Percentiles rank a stretch among this genome's conserved stretches.
These are phyloP conservation scores for Lactarius deliciosus DNA, from an alignment of 768 basidiomycete species.

Conservation along the genomic window DNA sequence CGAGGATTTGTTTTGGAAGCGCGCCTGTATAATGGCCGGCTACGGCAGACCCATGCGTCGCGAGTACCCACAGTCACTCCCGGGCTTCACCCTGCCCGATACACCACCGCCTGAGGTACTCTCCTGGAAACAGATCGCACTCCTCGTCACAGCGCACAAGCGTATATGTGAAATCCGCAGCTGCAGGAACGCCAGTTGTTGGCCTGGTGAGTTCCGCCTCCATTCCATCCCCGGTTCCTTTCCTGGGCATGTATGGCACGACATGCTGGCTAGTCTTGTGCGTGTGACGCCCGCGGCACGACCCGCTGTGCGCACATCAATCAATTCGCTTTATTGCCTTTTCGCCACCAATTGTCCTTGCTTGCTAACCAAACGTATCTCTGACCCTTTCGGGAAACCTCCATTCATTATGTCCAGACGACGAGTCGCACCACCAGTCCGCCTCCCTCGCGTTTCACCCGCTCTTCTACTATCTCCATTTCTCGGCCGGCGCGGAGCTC, in stretches of 20 bases:
- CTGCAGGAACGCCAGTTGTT: constrained; percentile 27
- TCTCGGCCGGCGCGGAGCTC: constrained; percentile 23
- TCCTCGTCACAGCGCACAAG: constrained; percentile 24
- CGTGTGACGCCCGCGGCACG: not conserved
- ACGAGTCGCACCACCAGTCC: constrained; percentile 17
- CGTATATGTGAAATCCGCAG: constrained; percentile 29
- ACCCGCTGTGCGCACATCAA: not conserved
- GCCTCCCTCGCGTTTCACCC: constrained; percentile 29
- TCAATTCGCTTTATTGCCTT: not conserved
- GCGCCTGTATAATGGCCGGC: constrained; percentile 23
- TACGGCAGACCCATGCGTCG: constrained; percentile 30
- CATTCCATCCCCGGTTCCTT: not conserved
- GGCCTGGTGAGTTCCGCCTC: constrained; percentile 27
- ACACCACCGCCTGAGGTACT: constrained; percentile 14
- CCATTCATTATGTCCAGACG: not conserved
- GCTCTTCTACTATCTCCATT: constrained; percentile 29
- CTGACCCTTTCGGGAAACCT: not conserved
- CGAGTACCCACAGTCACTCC: constrained; percentile 22
- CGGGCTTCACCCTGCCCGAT: not conserved
- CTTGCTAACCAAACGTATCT: constrained; percentile 1
- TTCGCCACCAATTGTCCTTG: not conserved
- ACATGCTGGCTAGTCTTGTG: not conserved
- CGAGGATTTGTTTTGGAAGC: constrained; percentile 28
- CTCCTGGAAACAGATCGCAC: constrained; percentile 28
- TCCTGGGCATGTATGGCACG: not conserved